Conservation (phyloP, 2,329 filamentous ascomycete genomes). For the Alternaria gansuensis region DNA sequence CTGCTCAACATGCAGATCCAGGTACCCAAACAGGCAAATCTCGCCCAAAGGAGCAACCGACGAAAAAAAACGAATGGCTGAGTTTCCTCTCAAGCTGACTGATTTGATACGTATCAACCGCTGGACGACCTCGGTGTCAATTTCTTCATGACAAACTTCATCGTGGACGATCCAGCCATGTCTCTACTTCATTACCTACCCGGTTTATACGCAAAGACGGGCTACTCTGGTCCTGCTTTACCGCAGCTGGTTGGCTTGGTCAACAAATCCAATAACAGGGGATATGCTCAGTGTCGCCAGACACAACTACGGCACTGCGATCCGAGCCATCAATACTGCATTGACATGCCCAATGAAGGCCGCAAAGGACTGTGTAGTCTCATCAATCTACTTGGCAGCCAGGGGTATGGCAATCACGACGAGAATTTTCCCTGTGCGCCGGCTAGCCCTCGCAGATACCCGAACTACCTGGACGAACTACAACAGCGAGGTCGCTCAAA, state of each 20-base stretch:
- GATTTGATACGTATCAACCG: conserved; percentile 38
- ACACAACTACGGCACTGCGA: conserved; percentile 34
- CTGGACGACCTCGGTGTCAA: conserved; percentile 40
- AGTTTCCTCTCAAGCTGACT: conserved; percentile 22
- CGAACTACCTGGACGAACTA: too few relatives aligned
- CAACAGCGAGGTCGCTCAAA: too few relatives aligned
- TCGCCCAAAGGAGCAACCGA: background rate
- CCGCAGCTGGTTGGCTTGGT: conserved; percentile 36
- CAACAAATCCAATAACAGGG: conserved; percentile 24
- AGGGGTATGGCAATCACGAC: conserved; percentile 8
- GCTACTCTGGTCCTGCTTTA: conserved; percentile 27
- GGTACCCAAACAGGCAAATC: background rate
- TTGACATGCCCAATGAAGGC: conserved; percentile 26
- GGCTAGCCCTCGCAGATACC: background rate
- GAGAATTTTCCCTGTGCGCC: background rate
- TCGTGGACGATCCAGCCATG: conserved; percentile 31
- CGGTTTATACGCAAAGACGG: conserved; percentile 28
- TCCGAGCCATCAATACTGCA: conserved; percentile 35
- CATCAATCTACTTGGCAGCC: conserved; percentile 37
- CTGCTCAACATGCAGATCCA: background rate
- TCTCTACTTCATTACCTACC: conserved; percentile 41
- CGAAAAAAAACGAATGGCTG: background rate
- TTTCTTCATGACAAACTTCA: conserved; percentile 44
- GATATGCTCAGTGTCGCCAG: conserved; percentile 31
- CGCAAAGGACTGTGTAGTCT: conserved; percentile 33